Evolutionary conservation across 2,329 filamentous ascomycete species (phyloP).

Genomic region (Hypoxylon sp.): DNA sequence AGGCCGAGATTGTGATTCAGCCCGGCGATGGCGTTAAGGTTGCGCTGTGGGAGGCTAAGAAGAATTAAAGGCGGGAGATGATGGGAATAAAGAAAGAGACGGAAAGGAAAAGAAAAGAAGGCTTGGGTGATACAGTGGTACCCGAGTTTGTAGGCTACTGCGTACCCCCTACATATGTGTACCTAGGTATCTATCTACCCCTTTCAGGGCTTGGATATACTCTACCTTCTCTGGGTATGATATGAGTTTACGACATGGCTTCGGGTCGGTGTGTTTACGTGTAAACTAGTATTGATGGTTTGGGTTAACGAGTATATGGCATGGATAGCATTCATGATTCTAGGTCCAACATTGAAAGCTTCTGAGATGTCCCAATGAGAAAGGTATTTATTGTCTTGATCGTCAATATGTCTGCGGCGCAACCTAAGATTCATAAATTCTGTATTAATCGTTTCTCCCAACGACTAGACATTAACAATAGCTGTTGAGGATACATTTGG

Average conservation of each 20-base stretch:
- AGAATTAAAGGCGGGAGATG: constrained; percentile 16
- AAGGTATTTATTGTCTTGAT: not conserved
- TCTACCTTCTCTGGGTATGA: not conserved
- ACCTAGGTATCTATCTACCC: not conserved
- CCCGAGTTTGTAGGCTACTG: not conserved
- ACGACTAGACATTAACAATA: not conserved
- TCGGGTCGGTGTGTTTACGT: not conserved
- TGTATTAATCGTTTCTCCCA: not conserved
- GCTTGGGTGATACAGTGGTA: not conserved
- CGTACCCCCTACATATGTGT: not conserved
- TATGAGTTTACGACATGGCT: not conserved
- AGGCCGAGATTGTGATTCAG: constrained; percentile 72
- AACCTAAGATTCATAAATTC: not conserved
- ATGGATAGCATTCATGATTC: not conserved
- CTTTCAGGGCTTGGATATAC: not conserved
- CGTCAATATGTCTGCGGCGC: not conserved
- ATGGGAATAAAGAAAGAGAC: not conserved
- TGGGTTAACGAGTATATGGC: not conserved
- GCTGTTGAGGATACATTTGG: not conserved
- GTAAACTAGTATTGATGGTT: not conserved
- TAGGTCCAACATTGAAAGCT: not conserved
- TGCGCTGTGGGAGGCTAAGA: constrained; percentile 66
- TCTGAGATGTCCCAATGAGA: not conserved
- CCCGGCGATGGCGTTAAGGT: constrained; percentile 72
- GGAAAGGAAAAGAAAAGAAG: not conserved